Base-by-base conservation (phyloP, 192 early-diverging fungal genomes). In the Backusella morwellensis region DNA sequence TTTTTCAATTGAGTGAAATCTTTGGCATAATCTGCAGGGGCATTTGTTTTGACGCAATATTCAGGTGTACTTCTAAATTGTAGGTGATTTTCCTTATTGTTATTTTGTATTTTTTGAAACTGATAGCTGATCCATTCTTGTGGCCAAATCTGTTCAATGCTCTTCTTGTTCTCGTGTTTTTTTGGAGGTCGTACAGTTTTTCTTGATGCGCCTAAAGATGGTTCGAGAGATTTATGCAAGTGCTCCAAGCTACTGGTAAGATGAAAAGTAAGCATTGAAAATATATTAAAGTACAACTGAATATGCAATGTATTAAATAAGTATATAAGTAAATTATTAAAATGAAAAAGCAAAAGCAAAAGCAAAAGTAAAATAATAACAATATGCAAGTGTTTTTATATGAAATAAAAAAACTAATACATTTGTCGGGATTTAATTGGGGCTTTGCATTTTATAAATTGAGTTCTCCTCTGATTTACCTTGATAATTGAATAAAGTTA, bases 41-140 rank as follows among this genome's bases (percentile, higher is more conserved):
- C 8, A 5, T 63, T 63, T 63, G 8, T 29, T 63, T 63, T 63
- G 56, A 63, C 23, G 56, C 56, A 63, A 63, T 14, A 63, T 63
- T 63, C 56, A 63, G 56, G 56, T 26, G 56, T 14, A 63, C 23
- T 63, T 63, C 56, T 63, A 63, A 63, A 63, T 63, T 63, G 56
- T 8, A 63, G 4, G 3, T n/a, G 26, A 63, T 63, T 29, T 23
- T 63, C 56, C 23, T 29, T 63, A 29, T 63, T 29, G 21, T 14
- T 63, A 29, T 29, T 63, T 11, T 63, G 56, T 63, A 63, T 63
- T 63, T 63, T 63, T 26, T 63, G 56, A 63, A 63, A 29, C 56
- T 63, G 56, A 63, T 63, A 63, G 12, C 23, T 63, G 26, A 63
- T 63, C 56, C 56, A 63, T 63, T 63, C 56, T 26, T 63, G 56